Conservation (phyloP, 1,284 basidiomycete species). For the Ganoderma boninense region DNA sequence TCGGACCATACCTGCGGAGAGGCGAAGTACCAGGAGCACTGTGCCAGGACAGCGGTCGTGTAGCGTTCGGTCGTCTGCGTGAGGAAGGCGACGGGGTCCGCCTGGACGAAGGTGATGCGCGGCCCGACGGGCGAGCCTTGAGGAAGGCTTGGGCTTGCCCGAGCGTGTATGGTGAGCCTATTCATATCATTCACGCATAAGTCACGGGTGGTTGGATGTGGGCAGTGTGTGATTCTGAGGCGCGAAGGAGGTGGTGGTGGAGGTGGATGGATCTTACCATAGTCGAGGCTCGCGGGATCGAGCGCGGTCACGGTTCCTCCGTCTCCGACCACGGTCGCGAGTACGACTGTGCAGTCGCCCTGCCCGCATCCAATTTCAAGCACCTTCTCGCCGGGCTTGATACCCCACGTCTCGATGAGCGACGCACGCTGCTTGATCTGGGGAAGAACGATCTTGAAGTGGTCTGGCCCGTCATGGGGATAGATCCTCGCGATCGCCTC, state of each 20-base stretch:
- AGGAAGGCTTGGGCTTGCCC: slow-evolving; percentile 50
- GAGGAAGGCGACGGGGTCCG: slow-evolving; percentile 46
- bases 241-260: background rate
- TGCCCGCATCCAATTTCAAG: slow-evolving; percentile 55
- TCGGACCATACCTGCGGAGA: slow-evolving; percentile 43
- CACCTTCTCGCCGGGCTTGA: slow-evolving; percentile 42
- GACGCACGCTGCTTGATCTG: slow-evolving; percentile 49
- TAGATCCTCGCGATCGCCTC: slow-evolving; percentile 31
- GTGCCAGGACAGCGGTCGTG: slow-evolving; percentile 48
- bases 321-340: slow-evolving; percentile 48
- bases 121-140: slow-evolving; percentile 43
- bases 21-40: slow-evolving; percentile 53
- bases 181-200: background rate
- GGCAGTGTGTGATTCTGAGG: background rate
- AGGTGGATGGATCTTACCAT: slow-evolving; percentile 46
- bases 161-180: slow-evolving; percentile 50
- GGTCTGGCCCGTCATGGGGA: slow-evolving; percentile 21
- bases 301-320: slow-evolving; percentile 50
- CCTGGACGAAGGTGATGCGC: slow-evolving; percentile 48
- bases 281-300: slow-evolving; percentile 50
- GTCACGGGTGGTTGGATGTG: background rate
- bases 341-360: slow-evolving; percentile 50
- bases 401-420: slow-evolving; percentile 44
- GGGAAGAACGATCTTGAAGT: slow-evolving; percentile 28
- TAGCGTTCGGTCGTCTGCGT: slow-evolving; percentile 34